phyloP scores from a whole-genome alignment of 1,284 basidiomycete genomes.

The Ustilago bromivora region DNA sequence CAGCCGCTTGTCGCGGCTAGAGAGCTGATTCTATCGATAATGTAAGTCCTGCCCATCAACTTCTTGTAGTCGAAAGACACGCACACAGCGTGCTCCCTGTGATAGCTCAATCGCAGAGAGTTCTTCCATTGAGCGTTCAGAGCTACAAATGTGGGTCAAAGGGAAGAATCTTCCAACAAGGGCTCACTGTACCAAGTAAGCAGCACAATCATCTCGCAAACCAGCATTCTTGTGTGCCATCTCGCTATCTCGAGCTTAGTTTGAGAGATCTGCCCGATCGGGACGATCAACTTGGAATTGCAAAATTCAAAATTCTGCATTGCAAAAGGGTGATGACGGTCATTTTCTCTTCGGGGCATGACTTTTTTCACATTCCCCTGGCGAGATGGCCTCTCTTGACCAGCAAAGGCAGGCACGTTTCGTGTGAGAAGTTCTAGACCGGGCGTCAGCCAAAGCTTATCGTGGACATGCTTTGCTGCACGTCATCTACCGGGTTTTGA shows the following conservation, averaged over 20 bases:
- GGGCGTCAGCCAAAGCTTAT: neutral
- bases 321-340: neutral
- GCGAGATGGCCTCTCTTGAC: constrained; percentile 3
- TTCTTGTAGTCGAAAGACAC: too few species aligned
- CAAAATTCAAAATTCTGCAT: neutral
- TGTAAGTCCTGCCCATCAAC: too few species aligned
- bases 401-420: neutral
- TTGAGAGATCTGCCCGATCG: neutral
- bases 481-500: neutral
- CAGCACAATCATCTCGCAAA: neutral
- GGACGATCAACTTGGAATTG: neutral
- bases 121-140: neutral
- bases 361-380: neutral
- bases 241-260: neutral
- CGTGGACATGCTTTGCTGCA: too few species aligned
- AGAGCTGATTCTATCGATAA: too few species aligned
- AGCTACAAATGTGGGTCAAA: neutral
- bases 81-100: too few species aligned
- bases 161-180: too few species aligned
- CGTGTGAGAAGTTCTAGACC: neutral
- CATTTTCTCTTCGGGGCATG: neutral
- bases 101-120: too few species aligned
- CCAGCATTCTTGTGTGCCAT: neutral
- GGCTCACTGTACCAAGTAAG: neutral
- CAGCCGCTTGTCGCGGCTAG: too few species aligned